Conservation (phyloP, 2,329 filamentous ascomycete genomes). For the Harringtonia aguacate region DNA sequence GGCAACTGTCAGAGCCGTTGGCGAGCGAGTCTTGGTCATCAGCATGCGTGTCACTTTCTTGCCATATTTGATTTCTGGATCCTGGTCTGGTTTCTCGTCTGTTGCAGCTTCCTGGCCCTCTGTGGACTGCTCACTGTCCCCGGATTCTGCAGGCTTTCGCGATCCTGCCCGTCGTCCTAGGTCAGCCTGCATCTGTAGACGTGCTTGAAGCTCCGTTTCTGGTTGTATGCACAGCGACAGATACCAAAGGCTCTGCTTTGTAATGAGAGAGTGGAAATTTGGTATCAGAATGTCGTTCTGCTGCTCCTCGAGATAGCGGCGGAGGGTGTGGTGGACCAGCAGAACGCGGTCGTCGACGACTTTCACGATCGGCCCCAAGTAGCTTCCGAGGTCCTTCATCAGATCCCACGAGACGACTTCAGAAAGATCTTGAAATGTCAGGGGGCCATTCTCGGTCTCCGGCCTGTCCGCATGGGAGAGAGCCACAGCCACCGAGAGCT, state of each 20-base stretch:
- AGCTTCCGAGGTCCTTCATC: background rate
- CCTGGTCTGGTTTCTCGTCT: no score
- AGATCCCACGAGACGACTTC: conserved; percentile 5
- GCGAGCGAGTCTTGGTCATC: background rate
- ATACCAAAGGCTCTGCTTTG: background rate
- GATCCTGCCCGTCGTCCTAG: no score
- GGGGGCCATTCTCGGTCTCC: no score
- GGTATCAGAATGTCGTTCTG: background rate
- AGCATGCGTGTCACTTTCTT: no score
- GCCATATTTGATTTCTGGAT: background rate
- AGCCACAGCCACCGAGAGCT: conserved; percentile 2
- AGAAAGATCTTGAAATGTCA: background rate
- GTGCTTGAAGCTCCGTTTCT: no score
- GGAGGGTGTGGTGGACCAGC: conserved; percentile 2
- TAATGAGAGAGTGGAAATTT: background rate
- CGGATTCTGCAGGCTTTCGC: no score
- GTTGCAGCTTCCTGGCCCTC: no score
- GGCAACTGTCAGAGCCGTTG: background rate
- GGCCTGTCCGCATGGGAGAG: background rate
- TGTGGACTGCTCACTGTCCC: no score
- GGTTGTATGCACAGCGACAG: background rate
- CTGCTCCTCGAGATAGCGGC: background rate
- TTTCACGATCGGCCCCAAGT: background rate
- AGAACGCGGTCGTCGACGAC: background rate
- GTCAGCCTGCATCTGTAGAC: no score